Evolutionary conservation across 2,329 filamentous ascomycete genomes (phyloP).

Genomic region (Trichoderma brevicompactum): DNA sequence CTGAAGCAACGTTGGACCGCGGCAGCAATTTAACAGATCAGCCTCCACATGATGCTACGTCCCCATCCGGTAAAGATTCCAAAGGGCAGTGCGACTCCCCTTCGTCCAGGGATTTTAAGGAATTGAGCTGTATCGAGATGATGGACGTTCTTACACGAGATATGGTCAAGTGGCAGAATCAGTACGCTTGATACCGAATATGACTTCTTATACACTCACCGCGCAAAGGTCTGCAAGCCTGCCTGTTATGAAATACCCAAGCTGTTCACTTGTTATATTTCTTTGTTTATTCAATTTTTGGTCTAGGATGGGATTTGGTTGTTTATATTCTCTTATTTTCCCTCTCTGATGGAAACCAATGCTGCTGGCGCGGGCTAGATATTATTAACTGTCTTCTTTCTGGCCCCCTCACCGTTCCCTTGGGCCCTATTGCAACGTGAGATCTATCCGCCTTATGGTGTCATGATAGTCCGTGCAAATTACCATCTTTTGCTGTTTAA

Average conservation of each 20-base stretch:
- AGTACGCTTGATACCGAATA: slow-evolving; percentile 53
- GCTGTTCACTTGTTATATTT: neutral
- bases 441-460: no score
- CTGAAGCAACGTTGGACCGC: slow-evolving; percentile 58
- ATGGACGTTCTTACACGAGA: slow-evolving; percentile 84
- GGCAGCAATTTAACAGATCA: slow-evolving; percentile 44
- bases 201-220: neutral
- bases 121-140: slow-evolving; percentile 81
- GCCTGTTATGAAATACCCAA: neutral
- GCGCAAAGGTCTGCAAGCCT: neutral
- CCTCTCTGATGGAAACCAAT: no score
- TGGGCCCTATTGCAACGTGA: no score
- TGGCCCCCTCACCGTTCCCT: no score
- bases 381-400: no score
- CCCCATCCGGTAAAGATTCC: neutral
- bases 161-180: slow-evolving; percentile 83
- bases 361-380: no score
- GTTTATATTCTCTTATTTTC: neutral
- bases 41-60: slow-evolving; percentile 32
- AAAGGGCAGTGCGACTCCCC: slow-evolving; percentile 29
- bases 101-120: slow-evolving; percentile 65
- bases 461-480: neutral
- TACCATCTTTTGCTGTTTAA: no score
- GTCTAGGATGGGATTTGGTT: neutral
- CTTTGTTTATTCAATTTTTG: neutral